Conservation (phyloP, 805 yeast species). For the Jamesozyma gamospora region DNA sequence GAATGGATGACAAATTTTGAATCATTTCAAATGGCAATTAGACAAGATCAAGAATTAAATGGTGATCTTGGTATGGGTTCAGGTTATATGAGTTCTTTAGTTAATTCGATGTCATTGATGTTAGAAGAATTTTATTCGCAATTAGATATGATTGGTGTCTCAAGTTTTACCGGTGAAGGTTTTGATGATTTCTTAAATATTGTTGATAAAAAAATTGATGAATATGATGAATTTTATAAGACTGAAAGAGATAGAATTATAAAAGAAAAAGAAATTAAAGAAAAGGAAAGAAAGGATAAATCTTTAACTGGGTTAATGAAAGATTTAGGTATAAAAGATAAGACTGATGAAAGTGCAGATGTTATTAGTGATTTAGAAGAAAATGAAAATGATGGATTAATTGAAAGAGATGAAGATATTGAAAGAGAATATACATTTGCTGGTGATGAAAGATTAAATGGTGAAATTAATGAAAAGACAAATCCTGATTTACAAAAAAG, state of each 20-base stretch:
- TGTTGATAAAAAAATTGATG: conserved; percentile 79
- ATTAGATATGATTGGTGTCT: conserved; percentile 84
- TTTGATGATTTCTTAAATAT: conserved; percentile 82
- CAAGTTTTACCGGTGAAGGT: conserved; percentile 89
- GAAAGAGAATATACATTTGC: conserved; percentile 66
- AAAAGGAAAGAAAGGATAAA: conserved; percentile 58
- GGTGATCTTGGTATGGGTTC: conserved; percentile 45
- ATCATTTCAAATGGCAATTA: conserved; percentile 71
- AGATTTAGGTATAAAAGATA: conserved; percentile 61
- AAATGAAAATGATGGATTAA: conserved; percentile 34
- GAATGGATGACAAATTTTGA: conserved; percentile 98
- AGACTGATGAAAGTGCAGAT: conserved; percentile 42
- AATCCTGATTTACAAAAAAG: conserved; percentile 48
- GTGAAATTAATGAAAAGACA: conserved; percentile 42
- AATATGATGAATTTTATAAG: conserved; percentile 72
- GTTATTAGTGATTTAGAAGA: conserved; percentile 37
- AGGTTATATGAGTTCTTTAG: conserved; percentile 89
- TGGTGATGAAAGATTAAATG: conserved; percentile 47
- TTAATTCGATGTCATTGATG: conserved; percentile 92
- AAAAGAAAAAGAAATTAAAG: conserved; percentile 67
- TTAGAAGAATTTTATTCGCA: conserved; percentile 92
- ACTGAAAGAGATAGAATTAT: conserved; percentile 78
- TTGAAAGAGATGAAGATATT: conserved; percentile 38
- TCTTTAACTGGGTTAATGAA: conserved; percentile 68
- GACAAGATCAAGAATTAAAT: conserved; percentile 54